Evolutionary conservation across 805 yeast species (phyloP), one percentile per base, ranked within the genome.

Genomic region (Pichia californica): DNA sequence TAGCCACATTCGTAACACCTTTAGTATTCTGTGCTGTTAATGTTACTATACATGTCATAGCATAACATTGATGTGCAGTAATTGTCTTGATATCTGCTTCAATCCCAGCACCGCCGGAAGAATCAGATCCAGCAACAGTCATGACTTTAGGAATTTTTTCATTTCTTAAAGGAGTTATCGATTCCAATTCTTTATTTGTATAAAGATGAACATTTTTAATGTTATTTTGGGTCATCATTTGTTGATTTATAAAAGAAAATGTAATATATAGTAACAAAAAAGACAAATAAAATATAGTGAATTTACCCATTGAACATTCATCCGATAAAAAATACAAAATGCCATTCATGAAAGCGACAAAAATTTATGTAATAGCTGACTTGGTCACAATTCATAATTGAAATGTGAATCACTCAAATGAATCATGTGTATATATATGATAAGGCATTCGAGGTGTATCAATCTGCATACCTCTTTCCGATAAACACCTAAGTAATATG

Each of bases 101-200:
- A 36, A 88, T 80, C 3, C 96, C 96, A 1, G 96, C 96, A 7
- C 96, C 96, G 3, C 96, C 96, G 3, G 93, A 82, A 33, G 81
- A 76, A 58, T 88, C 96, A 0, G 91, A 81, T 0, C 95, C 95
- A 3, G 88, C 88, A 36, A 74, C 64, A 0, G 75, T 68, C 44
- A 74, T 53, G 1, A 74, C 76, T 1, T 67, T 63, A 3, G 70
- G 68, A 20, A 70, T 18, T 3, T 38, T 31, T 3, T 8, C 33
- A 3, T 27, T 23, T 16, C 25, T 20, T 4, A 36, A 26, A 16
- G 44, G 43, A 2, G 41, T 40, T 18, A 44, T 44, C n/a, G 47
- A 27, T 14, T 44, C 41, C 19, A 38, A 11, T 3, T 32, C 8
- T 8, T 3, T 23, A 27, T 10, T 16, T 3, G 20, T 26, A 31